Base-by-base conservation (phyloP, 495 filamentous ascomycete species). In the Podospora tetraspora region DNA sequence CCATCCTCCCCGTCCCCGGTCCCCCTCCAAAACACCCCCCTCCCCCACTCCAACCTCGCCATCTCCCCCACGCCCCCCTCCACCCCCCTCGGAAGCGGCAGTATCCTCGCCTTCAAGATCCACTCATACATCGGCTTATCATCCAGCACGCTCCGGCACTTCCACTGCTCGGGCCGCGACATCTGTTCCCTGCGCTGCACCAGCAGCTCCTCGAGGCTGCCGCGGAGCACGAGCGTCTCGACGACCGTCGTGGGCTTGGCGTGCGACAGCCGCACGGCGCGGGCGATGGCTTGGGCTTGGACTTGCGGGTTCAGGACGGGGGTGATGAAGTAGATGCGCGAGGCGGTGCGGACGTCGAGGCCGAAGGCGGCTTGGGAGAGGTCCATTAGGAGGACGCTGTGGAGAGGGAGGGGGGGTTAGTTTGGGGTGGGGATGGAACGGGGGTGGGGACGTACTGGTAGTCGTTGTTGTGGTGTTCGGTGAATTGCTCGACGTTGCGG, bases 281-380 rank as follows among this genome's bases (percentile, higher is more conserved):
- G 90, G 70, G 94, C 96, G 70, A 97, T 91, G 3, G 94, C 94
- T 76, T 98, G 94, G 3, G 91, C 92, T 73, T 97, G 92, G 9
- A 97, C 85, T 68, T 91, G 89, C 0, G 92, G 91, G 62, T 92
- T 90, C 79, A 95, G 89, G 30, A 95, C 90, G 0, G 94, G 94
- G 67, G 92, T 96, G 68, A 97, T 84, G 71, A 98, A 97, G 80
- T 90, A 96, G n/a, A 97, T 89, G 0, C 94, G 84, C 0, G 89
- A 93, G 5, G 95, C 94, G 34, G 86, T 86, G 23, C 87, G 86
- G 73, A 97, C 87, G 71, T 97, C 92, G 0, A 98, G 82, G 0
- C 94, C 94, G 67, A 92, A 92, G 3, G 94, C 92, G 19, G 93
- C 93, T 75, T 95, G 91, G 3, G 84, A 85, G 23, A 97, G 86